Percentiles rank a stretch among this genome's conserved stretches.
phyloP scores from a whole-genome alignment of 345 rosid species.

The Heritiera littoralis region DNA sequence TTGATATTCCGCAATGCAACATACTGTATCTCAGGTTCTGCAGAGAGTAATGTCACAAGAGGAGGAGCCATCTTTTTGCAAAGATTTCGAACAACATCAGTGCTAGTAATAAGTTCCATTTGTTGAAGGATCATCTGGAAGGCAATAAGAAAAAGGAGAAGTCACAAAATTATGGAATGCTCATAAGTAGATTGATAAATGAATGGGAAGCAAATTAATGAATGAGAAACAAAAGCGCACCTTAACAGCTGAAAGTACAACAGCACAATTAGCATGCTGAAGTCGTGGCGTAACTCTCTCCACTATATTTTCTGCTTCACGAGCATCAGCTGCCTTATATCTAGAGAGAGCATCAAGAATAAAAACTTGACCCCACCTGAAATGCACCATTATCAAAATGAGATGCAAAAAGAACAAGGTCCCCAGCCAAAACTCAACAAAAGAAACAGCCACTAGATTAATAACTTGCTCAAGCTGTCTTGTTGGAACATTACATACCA shows the following conservation, averaged over 20 bases:
- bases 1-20: constrained; percentile 96
- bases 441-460: neutral
- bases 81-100: constrained; percentile 97
- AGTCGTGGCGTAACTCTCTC: constrained; percentile 97
- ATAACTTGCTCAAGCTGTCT: neutral
- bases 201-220: constrained; percentile 9
- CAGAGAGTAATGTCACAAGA: constrained; percentile 96
- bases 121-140: constrained; percentile 97
- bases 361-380: constrained; percentile 99
- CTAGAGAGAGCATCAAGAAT: constrained; percentile 94
- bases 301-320: constrained; percentile 98
- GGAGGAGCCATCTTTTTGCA: constrained; percentile 99
- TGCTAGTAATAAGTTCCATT: constrained; percentile 96
- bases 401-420: constrained; percentile 5
- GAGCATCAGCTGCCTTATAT: constrained; percentile 97
- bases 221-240: constrained; percentile 36
- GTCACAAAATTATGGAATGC: constrained; percentile 11
- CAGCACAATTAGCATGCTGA: constrained; percentile 99
- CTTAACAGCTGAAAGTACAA: constrained; percentile 99
- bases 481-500: neutral
- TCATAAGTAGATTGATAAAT: constrained; percentile 23
- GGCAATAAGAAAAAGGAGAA: constrained; percentile 22
- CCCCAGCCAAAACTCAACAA: neutral
- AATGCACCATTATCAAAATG: constrained; percentile 3
- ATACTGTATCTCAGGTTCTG: constrained; percentile 99